Evolutionary conservation across 805 yeast species (phyloP), one percentile per base, ranked within the genome.

Genomic region (Candida silvatica): DNA sequence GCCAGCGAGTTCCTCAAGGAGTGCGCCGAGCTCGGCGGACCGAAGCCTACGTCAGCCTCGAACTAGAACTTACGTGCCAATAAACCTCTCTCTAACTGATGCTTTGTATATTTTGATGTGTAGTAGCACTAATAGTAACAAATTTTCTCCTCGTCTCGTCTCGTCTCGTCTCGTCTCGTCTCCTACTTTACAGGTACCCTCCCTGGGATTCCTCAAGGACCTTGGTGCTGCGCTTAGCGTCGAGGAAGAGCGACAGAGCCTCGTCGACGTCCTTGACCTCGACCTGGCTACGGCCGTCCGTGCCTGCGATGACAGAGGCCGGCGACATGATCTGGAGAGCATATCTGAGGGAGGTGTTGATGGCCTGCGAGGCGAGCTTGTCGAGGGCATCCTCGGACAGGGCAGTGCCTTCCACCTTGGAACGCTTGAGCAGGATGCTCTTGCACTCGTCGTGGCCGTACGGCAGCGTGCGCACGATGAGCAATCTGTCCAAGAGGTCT

Each of bases 401-500:
- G 45, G 85, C 92, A 34, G 85, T 88, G 53, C 88, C 97, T 60
- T 92, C 99, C 54, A 87, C 95, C 49, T 79, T 83, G 2, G 97
- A 86, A 53, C 99, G 77, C 49, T 90, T 92, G 20, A 83, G 68
- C 43, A 92, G 65, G 50, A 92, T 92, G 33, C 87, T 77, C 51
- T 80, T 74, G 51, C 90, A 81, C 59, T 92, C 98, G 40, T 84
- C 88, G 39, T 74, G 76, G 39, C 69, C 66, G 64, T 92, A 92
- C 31, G 74, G 66, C 14, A 73, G 60, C 2, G 98, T 94, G 52
- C 92, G 87, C 44, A 92, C 86, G 42, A 92, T 92, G 46, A 92
- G 81, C 24, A 94, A 74, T 58, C 99, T 75, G 62, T 92, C 99
- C 49, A 92, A 77, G 49, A 92, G 67, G 66, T 92, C 99, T 40